phyloP scores from a whole-genome alignment of 208 protist species.

The Vickermania spadyakhi region DNA sequence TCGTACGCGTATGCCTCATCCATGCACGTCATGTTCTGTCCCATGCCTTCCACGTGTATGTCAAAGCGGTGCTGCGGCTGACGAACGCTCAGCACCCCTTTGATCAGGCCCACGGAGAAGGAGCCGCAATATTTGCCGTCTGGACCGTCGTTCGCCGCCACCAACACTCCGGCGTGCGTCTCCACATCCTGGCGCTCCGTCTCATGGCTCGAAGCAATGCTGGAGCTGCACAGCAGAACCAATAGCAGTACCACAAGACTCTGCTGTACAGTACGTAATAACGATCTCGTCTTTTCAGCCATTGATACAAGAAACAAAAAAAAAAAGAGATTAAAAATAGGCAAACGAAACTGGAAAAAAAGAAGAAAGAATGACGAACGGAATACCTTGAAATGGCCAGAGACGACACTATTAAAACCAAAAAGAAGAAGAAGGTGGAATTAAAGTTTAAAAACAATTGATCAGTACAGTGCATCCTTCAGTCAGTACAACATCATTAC shows the following conservation, averaged over 20 bases:
- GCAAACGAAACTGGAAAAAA: conserved; percentile 8
- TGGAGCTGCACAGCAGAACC: too few species aligned
- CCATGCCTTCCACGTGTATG: conserved; percentile 36
- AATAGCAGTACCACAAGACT: too few species aligned
- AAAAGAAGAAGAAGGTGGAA: too few species aligned
- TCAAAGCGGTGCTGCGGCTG: conserved; percentile 18
- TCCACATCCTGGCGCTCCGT: too few species aligned
- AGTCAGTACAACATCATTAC: too few species aligned
- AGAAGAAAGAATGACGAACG: conserved; percentile 7
- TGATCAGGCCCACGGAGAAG: conserved; percentile 35
- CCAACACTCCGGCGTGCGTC: background rate
- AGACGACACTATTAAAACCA: too few species aligned
- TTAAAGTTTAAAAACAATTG: too few species aligned
- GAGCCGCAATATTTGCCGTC: conserved; percentile 44
- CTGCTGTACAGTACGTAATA: background rate
- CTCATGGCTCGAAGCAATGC: too few species aligned
- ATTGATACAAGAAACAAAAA: conserved; percentile 12
- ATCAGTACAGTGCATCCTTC: too few species aligned
- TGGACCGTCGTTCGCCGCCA: conserved; percentile 3
- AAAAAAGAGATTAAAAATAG: conserved; percentile 12
- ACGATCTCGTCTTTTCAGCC: background rate
- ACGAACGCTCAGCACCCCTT: conserved; percentile 26
- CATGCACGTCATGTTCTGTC: conserved; percentile 27
- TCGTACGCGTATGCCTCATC: conserved; percentile 64
- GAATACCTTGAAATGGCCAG: too few species aligned